Conservation (phyloP, 2,329 filamentous ascomycete species). For the Botrytis cinerea region DNA sequence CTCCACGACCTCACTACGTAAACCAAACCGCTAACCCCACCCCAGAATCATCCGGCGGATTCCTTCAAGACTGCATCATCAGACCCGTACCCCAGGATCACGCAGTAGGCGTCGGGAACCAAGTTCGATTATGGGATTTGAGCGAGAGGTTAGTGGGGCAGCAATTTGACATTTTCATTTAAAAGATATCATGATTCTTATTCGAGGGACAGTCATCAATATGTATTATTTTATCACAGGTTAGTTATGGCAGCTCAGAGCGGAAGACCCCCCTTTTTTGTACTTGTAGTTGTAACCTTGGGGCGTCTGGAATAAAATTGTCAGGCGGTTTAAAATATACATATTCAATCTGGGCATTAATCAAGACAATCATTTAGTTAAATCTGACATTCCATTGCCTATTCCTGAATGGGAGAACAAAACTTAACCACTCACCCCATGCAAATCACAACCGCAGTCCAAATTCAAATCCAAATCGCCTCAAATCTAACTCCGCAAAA, state of each 20-base stretch:
- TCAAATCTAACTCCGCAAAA: not conserved
- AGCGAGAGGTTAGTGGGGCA: slow-evolving; percentile 28
- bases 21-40: not conserved
- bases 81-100: slow-evolving; percentile 1
- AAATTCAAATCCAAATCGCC: not conserved
- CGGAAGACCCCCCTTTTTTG: not conserved
- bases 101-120: slow-evolving; percentile 21
- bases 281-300: not conserved
- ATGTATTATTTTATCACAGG: not conserved
- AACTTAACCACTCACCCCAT: too few species aligned
- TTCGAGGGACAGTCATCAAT: not conserved
- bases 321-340: not conserved
- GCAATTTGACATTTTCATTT: slow-evolving; percentile 18
- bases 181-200: not conserved
- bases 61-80: slow-evolving; percentile 25
- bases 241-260: not conserved
- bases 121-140: slow-evolving; percentile 25
- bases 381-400: too few species aligned
- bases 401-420: too few species aligned
- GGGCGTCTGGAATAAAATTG: not conserved
- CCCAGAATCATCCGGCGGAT: slow-evolving; percentile 18
- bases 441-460: not conserved
- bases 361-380: not conserved
- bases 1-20: not conserved
- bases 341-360: not conserved